These are phyloP conservation scores for Macrocybe gigantea DNA, from an alignment of 768 basidiomycete genomes.

Conservation along the genomic window DNA sequence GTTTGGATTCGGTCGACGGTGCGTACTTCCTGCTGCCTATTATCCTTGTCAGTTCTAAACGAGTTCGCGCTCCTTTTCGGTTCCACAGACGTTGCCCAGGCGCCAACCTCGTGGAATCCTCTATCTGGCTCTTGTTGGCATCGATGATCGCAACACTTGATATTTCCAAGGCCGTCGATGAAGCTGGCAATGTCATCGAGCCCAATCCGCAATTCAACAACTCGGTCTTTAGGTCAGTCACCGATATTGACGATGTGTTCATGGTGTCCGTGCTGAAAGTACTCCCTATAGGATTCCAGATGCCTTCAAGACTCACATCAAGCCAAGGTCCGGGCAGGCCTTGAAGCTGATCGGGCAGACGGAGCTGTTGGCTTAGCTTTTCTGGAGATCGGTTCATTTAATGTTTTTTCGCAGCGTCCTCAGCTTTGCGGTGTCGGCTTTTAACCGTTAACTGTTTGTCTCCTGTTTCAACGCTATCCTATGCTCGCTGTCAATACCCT, in stretches of 20 bases:
- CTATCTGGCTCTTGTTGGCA: conserved; percentile 53
- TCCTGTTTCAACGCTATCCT: too few relatives aligned
- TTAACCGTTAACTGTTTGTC: too few relatives aligned
- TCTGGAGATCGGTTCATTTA: not conserved
- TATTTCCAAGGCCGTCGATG: conserved; percentile 45
- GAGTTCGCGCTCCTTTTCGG: not conserved
- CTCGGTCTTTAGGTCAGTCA: conserved; percentile 52
- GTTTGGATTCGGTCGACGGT: conserved; percentile 39
- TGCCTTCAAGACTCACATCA: conserved; percentile 42
- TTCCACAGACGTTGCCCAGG: conserved; percentile 55
- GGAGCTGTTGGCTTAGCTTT: conserved; percentile 12
- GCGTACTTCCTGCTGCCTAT: conserved; percentile 4
- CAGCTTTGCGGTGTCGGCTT: too few relatives aligned
- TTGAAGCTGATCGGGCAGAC: conserved; percentile 32
- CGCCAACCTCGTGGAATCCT: conserved; percentile 53
- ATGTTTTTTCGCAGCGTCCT: not conserved
- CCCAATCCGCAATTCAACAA: conserved; percentile 53
- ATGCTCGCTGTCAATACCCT: too few relatives aligned
- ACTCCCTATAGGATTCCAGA: conserved; percentile 33
- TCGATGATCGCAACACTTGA: conserved; percentile 54
- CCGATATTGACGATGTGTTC: not conserved
- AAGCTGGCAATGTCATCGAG: conserved; percentile 37
- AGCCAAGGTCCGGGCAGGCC: conserved; percentile 42
- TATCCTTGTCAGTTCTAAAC: not conserved
- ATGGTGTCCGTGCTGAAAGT: conserved; percentile 3